Base-by-base conservation (phyloP, 805 yeast genomes). In the Suhomyces vadensis region DNA sequence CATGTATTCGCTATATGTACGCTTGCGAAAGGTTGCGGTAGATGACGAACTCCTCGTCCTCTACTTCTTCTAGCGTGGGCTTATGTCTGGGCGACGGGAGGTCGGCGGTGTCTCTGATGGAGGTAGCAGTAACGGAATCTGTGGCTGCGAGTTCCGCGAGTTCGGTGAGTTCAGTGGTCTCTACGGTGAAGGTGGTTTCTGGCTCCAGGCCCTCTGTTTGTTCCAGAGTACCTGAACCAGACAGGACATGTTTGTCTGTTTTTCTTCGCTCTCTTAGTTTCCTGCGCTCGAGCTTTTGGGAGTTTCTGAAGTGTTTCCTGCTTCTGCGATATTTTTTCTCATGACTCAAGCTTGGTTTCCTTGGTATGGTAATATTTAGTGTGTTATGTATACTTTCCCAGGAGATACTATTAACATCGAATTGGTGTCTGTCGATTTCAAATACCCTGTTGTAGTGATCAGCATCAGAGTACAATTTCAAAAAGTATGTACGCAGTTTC, bases 21-120 rank as follows among this genome's bases (percentile, higher is more conserved):
- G 33, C 33, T 29, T 29, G 33, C 20, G 16, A 29, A 29, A 14
- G 33, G 17, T 33, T 33, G 22, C 24, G 37, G 46, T 53, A 50
- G 31, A 46, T 35, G 13, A 59, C 53, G 45, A 58, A 55, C 42
- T 63, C 68, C 37, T 63, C 67, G 45, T 64, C 69, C 27, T 62
- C 67, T 5, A 62, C 62, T 22, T 61, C 66, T 39, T 62, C 68
- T 33, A 63, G 35, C 1, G 52, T 41, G 4, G 59, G 54, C 11
- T 13, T 26, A 20, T 29, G 33, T 14, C 20, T 29, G 4, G 10
- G 10, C 31, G 31, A 29, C 20, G 33, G 14, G 20, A 2, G 11
- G 14, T 14, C 9, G 9, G 33, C 6, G 25, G 25, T 23, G 4
- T n/a, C 20, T 7, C 20, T 14, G 2, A 23, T 26, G 9, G 38